These are phyloP conservation scores for Neopestalotiopsis rosae DNA, from an alignment of 2,329 filamentous ascomycete genomes.

Conservation along the genomic window DNA sequence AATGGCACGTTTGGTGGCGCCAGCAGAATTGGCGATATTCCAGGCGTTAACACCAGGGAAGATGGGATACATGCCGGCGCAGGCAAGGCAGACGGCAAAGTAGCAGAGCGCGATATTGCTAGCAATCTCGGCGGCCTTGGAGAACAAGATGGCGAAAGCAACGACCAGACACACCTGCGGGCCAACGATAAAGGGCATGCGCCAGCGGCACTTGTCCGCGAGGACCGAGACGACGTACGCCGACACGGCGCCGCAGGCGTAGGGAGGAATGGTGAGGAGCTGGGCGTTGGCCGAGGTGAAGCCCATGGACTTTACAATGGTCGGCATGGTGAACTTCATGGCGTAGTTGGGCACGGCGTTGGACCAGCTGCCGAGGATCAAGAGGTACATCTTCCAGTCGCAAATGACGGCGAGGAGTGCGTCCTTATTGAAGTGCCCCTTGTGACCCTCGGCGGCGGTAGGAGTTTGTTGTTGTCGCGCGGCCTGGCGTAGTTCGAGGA, in stretches of 20 bases:
- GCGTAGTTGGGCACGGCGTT: conserved; percentile 39
- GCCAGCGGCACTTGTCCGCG: conserved; percentile 43
- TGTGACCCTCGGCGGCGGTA: conserved; percentile 21
- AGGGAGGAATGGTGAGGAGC: conserved; percentile 41
- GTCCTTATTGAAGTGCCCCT: conserved; percentile 38
- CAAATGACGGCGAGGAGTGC: conserved; percentile 45
- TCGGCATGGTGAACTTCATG: conserved; percentile 35
- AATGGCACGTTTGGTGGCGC: conserved; percentile 45
- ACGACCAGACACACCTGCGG: conserved; percentile 41
- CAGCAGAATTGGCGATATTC: conserved; percentile 45
- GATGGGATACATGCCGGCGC: conserved; percentile 46
- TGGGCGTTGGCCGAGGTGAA: conserved; percentile 32
- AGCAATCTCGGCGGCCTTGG: conserved; percentile 41
- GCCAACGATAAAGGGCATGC: conserved; percentile 44
- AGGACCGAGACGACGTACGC: conserved; percentile 39
- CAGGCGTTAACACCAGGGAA: conserved; percentile 46
- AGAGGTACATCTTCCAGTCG: conserved; percentile 52
- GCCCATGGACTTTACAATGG: conserved; percentile 41
- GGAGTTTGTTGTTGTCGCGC: not conserved
- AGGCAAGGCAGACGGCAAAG: conserved; percentile 50
- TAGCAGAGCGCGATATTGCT: conserved; percentile 47
- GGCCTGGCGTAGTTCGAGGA: conserved; percentile 37
- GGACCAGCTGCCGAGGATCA: conserved; percentile 49
- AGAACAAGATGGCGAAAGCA: conserved; percentile 41
- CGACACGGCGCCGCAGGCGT: conserved; percentile 39